Percentiles rank a stretch among this genome's conserved stretches.
Evolutionary conservation across 1,284 basidiomycete genomes (phyloP).

Genomic region (Ceratobasidium sp.): DNA sequence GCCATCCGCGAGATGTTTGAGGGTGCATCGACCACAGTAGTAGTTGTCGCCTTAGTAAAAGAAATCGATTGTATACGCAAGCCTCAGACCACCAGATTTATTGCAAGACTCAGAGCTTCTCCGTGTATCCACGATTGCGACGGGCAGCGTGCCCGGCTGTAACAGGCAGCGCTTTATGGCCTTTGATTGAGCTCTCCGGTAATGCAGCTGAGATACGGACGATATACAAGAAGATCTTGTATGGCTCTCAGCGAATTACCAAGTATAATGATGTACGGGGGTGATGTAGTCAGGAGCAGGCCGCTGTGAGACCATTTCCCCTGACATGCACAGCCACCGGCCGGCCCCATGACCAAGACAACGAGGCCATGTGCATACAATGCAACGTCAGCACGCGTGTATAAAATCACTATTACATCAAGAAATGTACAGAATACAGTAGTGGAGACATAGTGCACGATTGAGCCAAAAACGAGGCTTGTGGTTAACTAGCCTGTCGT

Average conservation of each 20-base stretch:
- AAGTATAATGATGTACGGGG: neutral
- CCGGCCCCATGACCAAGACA: neutral
- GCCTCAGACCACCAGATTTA: neutral
- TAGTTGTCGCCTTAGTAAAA: neutral
- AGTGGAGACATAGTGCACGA: neutral
- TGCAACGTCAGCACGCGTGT: neutral
- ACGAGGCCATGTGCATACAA: slow-evolving; percentile 7
- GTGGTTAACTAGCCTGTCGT: neutral
- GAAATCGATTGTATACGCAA: slow-evolving; percentile 6
- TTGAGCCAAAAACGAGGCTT: neutral
- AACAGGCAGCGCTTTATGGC: neutral
- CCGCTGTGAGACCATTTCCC: neutral
- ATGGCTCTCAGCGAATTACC: neutral
- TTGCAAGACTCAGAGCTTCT: neutral
- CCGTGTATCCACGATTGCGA: neutral
- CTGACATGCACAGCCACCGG: slow-evolving; percentile 1
- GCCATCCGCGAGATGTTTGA: slow-evolving; percentile 37
- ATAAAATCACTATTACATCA: neutral
- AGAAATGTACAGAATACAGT: neutral
- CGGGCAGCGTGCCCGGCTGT: neutral
- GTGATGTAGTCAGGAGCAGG: neutral
- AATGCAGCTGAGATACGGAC: slow-evolving; percentile 1
- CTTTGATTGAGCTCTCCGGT: too few species aligned
- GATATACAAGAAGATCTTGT: neutral
- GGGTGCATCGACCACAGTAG: neutral